Evolutionary conservation across 768 basidiomycete genomes (phyloP), one percentile per base, ranked within the genome.

Genomic region (Naganishia kalamii): DNA sequence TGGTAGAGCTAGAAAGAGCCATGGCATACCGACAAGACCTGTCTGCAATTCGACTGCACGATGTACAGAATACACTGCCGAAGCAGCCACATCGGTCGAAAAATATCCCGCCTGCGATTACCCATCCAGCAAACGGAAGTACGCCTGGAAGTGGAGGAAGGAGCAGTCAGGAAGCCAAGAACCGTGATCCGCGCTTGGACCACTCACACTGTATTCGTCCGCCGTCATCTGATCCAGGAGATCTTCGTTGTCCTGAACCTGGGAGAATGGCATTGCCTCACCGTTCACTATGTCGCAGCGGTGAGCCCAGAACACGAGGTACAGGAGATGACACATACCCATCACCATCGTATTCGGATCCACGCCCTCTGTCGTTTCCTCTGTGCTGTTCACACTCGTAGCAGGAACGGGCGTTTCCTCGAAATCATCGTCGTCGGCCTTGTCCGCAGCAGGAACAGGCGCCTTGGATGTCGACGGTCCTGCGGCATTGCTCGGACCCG

Each of bases 171-270:
- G 54, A n/a, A n/a, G 19, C 30, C 29, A 32, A 33, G 30, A 7
- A 52, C 15, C 23, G 8, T 15, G 23, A 15, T 7, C 35, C 21
- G 54, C 37, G 5, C 21, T 7, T 30, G 49, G n/a, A 6, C 48
- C 27, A 57, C 54, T 3, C 27, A 57, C 54, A 25, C 54, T 57
- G 19, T 57, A 57, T 35, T 57, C 54, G 32, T 57, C 54, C 10
- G 54, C n/a, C n/a, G 54, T 57, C 54, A 57, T 57, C 30, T 57
- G 54, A 35, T 57, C 54, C 23, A 57, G n/a, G 4, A 57, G 54
- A 57, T 57, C 54, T 17, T 57, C 54, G n/a, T 57, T 57, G 13
- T 57, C 54, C 37, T 57, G 54, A 2, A 57, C 54, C n/a, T 57
- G 29, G 4, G 54, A 13, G 23, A 57, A 57, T 3, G 54, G 32